phyloP scores from a whole-genome alignment of 495 filamentous ascomycete species.

The Penicillium daleae region DNA sequence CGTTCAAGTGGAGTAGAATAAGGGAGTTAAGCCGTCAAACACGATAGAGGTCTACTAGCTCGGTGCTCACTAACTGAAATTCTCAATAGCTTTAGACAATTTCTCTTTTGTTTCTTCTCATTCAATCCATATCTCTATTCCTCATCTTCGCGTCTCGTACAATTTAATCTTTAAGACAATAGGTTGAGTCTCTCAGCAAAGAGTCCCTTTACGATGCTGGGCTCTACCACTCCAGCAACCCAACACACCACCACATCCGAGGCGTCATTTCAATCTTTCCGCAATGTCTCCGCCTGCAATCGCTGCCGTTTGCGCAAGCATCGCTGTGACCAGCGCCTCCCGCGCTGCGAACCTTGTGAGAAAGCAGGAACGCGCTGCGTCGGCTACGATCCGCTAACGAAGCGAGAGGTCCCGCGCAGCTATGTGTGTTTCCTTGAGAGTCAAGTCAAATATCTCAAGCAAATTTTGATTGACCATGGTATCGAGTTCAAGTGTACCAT shows the following conservation, averaged over 20 bases:
- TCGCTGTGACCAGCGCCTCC: slow-evolving; percentile 86
- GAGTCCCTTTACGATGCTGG: background rate
- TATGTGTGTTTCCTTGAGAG: slow-evolving; percentile 94
- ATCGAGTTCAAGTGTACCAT: background rate
- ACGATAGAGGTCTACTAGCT: background rate
- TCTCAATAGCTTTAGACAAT: background rate
- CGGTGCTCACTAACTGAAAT: background rate
- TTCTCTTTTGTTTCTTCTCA: background rate
- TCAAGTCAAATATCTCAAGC: slow-evolving; percentile 77
- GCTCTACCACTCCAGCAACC: background rate
- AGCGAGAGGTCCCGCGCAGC: slow-evolving; percentile 87
- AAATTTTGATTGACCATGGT: slow-evolving; percentile 49
- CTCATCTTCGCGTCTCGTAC: background rate
- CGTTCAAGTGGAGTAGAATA: background rate
- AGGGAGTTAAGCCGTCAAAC: background rate
- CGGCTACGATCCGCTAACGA: slow-evolving; percentile 92
- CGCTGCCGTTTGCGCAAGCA: slow-evolving; percentile 90
- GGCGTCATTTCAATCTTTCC: slow-evolving; percentile 55
- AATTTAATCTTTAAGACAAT: background rate
- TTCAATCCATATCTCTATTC: background rate
- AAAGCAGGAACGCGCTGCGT: slow-evolving; percentile 86
- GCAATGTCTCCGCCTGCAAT: slow-evolving; percentile 93
- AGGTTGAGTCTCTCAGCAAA: background rate
- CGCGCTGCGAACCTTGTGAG: slow-evolving; percentile 83
- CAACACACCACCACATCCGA: background rate